Evolutionary conservation across 2,329 filamentous ascomycete genomes (phyloP).

Genomic region (Beauveria rudraprayagi): DNA sequence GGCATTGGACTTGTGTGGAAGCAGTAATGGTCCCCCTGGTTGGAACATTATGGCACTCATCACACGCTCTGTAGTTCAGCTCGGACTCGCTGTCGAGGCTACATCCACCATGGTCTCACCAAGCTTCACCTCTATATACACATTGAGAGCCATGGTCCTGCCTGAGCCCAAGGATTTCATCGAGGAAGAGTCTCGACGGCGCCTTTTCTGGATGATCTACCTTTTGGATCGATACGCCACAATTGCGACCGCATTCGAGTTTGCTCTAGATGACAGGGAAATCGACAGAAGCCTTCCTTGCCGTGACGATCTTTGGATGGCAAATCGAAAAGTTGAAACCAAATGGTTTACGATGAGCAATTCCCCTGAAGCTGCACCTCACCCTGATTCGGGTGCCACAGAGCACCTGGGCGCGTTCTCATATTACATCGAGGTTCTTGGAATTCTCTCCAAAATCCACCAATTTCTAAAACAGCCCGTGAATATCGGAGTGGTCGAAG

Average conservation of each 20-base stretch:
- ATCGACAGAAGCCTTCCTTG: constrained; percentile 83
- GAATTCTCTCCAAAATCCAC: constrained; percentile 81
- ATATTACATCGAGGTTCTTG: constrained; percentile 83
- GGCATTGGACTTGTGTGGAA: constrained; percentile 75
- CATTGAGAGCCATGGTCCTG: constrained; percentile 73
- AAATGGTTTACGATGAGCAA: constrained; percentile 63
- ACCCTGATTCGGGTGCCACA: constrained; percentile 59
- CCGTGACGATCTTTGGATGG: constrained; percentile 76
- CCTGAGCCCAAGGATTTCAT: constrained; percentile 79
- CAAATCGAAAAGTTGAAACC: constrained; percentile 77
- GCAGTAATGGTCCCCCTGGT: constrained; percentile 80
- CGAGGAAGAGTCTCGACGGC: constrained; percentile 76
- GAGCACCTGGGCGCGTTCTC: constrained; percentile 83
- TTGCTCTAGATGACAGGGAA: constrained; percentile 80
- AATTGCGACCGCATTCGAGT: constrained; percentile 85
- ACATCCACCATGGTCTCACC: constrained; percentile 73
- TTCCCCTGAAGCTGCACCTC: constrained; percentile 35
- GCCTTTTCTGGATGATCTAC: constrained; percentile 93
- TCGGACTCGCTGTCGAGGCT: constrained; percentile 76
- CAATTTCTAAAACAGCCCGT: constrained; percentile 82
- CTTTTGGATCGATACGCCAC: constrained; percentile 84
- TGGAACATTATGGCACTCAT: constrained; percentile 91
- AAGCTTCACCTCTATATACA: constrained; percentile 79
- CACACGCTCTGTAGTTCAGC: constrained; percentile 78
- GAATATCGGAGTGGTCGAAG: constrained; percentile 73